These are phyloP conservation scores for Salvia hispanica DNA, from an alignment of 257 asterid species.

Conservation along the genomic window DNA sequence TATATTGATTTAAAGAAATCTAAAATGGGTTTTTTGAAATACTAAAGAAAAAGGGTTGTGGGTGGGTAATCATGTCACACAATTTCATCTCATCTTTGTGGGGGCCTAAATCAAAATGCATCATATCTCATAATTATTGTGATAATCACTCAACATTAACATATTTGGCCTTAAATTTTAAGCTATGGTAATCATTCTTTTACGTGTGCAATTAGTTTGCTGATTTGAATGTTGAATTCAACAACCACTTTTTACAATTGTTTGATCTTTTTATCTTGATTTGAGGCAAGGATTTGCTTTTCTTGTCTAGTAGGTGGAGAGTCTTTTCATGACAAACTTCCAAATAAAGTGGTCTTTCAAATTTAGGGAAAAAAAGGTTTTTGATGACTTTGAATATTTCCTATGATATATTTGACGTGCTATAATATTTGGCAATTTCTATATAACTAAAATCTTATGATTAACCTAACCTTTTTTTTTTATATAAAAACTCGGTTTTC, in stretches of 20 bases:
- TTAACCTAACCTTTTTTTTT: too few relatives aligned
- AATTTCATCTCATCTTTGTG: conserved; percentile 32
- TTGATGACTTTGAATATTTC: too few relatives aligned
- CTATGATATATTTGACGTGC: too few relatives aligned
- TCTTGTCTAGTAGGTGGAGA: conserved; percentile 16
- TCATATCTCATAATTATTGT: conserved; percentile 43
- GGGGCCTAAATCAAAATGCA: conserved; percentile 25
- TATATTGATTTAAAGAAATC: conserved; percentile 15
- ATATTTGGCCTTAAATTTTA: conserved; percentile 11
- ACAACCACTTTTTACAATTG: conserved; percentile 27
- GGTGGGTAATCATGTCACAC: conserved; percentile 49
- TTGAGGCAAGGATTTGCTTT: conserved; percentile 18
- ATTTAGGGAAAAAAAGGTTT: neutral
- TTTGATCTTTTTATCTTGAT: neutral
- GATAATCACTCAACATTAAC: conserved; percentile 31
- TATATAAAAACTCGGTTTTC: too few relatives aligned
- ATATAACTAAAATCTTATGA: too few relatives aligned
- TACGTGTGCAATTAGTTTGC: conserved; percentile 50
- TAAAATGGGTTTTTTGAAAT: conserved; percentile 33
- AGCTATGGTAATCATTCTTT: conserved; percentile 43
- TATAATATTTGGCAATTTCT: too few relatives aligned
- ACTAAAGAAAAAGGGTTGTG: conserved; percentile 27
- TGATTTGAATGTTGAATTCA: conserved; percentile 38
- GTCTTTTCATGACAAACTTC: conserved; percentile 26
- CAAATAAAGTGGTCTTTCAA: neutral